Evolutionary conservation across 2,329 filamentous ascomycete species (phyloP).

Genomic region (Lachnellula hyalina): DNA sequence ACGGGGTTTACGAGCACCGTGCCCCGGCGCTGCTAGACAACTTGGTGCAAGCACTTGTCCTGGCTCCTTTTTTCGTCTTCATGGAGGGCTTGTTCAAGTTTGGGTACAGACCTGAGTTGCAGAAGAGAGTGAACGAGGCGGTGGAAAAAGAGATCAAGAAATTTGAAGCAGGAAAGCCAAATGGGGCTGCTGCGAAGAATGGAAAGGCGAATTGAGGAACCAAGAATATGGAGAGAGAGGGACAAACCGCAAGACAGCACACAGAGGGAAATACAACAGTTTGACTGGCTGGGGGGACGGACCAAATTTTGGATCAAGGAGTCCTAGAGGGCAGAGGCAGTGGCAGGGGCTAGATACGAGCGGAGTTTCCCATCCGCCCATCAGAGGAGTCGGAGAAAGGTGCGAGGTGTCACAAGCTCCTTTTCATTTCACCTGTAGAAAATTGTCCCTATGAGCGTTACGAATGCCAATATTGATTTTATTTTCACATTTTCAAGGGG

Average conservation of each 20-base stretch:
- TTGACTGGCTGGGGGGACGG: too few species aligned
- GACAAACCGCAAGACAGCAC: too few species aligned
- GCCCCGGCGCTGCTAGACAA: constrained; percentile 90
- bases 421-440: background rate
- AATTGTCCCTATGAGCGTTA: background rate
- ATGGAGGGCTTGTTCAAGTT: constrained; percentile 86
- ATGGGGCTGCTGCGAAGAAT: constrained; percentile 36
- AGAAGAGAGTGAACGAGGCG: constrained; percentile 69
- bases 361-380: background rate
- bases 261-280: too few species aligned
- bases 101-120: constrained; percentile 85
- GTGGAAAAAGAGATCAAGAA: constrained; percentile 74
- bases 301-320: too few species aligned
- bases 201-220: constrained; percentile 43
- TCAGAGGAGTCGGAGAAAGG: background rate
- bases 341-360: too few species aligned
- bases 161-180: constrained; percentile 54
- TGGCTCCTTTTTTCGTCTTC: constrained; percentile 96
- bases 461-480: background rate
- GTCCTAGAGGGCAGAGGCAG: too few species aligned
- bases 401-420: background rate
- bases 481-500: too few species aligned
- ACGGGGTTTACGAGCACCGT: constrained; percentile 81
- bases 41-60: constrained; percentile 81
- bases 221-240: background rate